phyloP scores from a whole-genome alignment of 306 rosid genomes.

The Quercus suber region DNA sequence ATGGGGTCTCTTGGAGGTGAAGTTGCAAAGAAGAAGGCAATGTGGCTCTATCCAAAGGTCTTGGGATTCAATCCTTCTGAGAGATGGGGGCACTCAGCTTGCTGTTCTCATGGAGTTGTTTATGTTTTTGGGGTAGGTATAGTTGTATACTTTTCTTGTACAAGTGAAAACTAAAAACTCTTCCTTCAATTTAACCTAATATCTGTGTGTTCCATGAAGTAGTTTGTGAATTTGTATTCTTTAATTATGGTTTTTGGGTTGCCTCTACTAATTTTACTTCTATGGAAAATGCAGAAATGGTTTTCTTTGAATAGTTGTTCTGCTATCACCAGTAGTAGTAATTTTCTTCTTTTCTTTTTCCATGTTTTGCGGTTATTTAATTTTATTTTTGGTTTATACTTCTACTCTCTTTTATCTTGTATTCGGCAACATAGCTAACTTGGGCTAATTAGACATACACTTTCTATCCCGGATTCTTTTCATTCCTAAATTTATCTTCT shows the following conservation, averaged over 20 bases:
- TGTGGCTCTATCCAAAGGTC: conserved; percentile 93
- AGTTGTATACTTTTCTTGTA: neutral
- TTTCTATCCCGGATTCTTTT: conserved; percentile 44
- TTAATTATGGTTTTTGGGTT: conserved; percentile 25
- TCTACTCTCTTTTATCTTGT: conserved; percentile 7
- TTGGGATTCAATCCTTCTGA: conserved; percentile 79
- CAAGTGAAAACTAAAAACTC: neutral
- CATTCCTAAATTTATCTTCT: conserved; percentile 39
- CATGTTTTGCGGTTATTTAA: conserved; percentile 16
- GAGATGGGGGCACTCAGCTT: conserved; percentile 99
- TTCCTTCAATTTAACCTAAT: neutral
- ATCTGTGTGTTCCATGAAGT: neutral
- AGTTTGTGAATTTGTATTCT: conserved; percentile 4
- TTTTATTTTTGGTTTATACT: conserved; percentile 12
- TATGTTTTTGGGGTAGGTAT: conserved; percentile 87
- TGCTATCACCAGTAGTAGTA: neutral
- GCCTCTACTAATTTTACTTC: conserved; percentile 10
- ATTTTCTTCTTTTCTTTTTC: conserved; percentile 9
- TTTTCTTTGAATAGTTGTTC: conserved; percentile 1
- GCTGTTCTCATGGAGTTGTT: conserved; percentile 59
- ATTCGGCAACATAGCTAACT: conserved; percentile 27
- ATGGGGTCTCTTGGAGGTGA: conserved; percentile 70
- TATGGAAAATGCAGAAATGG: conserved; percentile 12
- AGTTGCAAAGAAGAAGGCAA: conserved; percentile 70
- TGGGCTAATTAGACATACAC: conserved; percentile 46